phyloP scores from a whole-genome alignment of 2,329 filamentous ascomycete genomes.

The Tolypocladium inflatum region DNA sequence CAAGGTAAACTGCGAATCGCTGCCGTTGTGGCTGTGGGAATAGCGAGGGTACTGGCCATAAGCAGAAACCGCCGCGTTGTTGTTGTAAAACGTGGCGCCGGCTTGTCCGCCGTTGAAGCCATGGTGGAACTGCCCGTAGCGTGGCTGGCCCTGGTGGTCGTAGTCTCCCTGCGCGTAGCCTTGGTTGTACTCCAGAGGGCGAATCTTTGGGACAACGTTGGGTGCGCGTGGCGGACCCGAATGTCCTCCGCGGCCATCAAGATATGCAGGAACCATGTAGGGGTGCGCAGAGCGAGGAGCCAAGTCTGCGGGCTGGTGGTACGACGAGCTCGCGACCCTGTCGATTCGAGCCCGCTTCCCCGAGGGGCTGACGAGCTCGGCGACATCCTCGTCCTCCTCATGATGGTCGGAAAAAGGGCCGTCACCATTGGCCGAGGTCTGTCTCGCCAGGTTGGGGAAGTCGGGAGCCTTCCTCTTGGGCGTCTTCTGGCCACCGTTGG shows the following conservation, averaged over 20 bases:
- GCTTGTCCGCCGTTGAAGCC: not conserved
- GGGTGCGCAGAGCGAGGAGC: constrained; percentile 1
- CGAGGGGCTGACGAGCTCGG: constrained; percentile 8
- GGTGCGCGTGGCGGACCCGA: constrained; percentile 9
- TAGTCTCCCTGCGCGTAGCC: not conserved
- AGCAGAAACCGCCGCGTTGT: not conserved
- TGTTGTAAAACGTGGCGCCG: not conserved
- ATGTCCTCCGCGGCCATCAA: not conserved
- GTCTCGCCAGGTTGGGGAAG: constrained; percentile 1
- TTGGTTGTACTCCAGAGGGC: constrained; percentile 9
- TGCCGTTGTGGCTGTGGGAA: not conserved
- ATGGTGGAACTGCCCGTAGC: not conserved
- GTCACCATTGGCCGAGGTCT: not conserved
- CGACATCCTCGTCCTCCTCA: constrained; percentile 3
- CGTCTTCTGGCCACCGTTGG: constrained; percentile 7
- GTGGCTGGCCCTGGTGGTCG: constrained; percentile 2
- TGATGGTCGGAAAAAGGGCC: constrained; percentile 1
- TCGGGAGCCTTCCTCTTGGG: constrained; percentile 15
- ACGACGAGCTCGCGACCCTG: not conserved
- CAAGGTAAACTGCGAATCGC: constrained; percentile 8
- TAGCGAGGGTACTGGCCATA: not conserved
- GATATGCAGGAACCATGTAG: constrained; percentile 5
- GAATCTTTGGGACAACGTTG: constrained; percentile 13
- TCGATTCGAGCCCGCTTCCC: constrained; percentile 14
- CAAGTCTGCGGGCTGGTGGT: constrained; percentile 1